Evolutionary conservation across 2,329 filamentous ascomycete genomes (phyloP).

Genomic region (Pestalotiopsis fici): DNA sequence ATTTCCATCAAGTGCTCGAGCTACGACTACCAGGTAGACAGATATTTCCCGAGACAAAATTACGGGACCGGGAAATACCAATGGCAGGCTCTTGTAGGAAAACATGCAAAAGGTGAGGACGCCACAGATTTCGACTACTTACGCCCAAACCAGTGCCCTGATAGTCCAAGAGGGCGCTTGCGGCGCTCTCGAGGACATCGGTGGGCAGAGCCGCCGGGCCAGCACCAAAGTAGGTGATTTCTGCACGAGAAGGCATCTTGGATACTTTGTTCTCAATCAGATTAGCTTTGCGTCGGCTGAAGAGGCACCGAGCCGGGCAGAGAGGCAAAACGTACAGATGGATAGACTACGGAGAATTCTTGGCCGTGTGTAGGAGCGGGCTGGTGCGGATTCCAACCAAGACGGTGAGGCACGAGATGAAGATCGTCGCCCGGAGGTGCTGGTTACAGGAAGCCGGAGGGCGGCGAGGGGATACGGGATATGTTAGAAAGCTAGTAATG

Average conservation of each 20-base stretch:
- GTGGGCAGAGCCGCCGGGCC: conserved; percentile 88
- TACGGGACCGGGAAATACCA: too few species aligned
- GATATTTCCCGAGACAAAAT: too few species aligned
- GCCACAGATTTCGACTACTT: too few species aligned
- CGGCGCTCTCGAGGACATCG: conserved; percentile 74
- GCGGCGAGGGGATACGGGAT: neutral
- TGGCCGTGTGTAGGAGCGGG: neutral
- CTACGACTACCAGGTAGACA: too few species aligned
- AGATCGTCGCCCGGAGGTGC: conserved; percentile 1
- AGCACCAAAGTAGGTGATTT: conserved; percentile 86
- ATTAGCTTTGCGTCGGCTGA: neutral
- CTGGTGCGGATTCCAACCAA: neutral
- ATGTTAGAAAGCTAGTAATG: neutral
- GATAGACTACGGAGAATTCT: neutral
- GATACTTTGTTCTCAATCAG: neutral
- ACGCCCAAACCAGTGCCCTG: conserved; percentile 74
- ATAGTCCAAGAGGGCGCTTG: conserved; percentile 79
- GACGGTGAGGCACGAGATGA: neutral
- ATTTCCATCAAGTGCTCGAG: too few species aligned
- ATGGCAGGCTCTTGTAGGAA: too few species aligned
- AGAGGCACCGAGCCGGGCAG: neutral
- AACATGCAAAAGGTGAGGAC: too few species aligned
- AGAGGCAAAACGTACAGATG: neutral
- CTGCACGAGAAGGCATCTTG: conserved; percentile 53
- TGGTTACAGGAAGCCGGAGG: neutral